Conservation (phyloP, 2,329 filamentous ascomycete species). For the Pseudogymnoascus sp. region DNA sequence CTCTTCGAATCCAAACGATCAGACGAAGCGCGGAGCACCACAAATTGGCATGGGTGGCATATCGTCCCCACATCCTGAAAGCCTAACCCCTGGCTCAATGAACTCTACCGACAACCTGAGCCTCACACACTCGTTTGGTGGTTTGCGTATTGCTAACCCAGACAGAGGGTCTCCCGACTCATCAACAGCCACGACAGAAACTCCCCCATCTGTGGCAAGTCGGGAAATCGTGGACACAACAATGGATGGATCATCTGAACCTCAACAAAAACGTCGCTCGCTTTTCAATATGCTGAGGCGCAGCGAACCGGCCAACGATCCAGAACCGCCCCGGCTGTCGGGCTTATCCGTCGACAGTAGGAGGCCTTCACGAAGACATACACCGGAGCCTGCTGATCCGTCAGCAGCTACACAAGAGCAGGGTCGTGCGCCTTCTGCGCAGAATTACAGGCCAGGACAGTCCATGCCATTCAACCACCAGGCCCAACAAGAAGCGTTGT, state of each 20-base stretch:
- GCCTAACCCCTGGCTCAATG: not conserved
- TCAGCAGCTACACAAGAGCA: slow-evolving; percentile 20
- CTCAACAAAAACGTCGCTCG: slow-evolving; percentile 25
- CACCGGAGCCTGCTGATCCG: slow-evolving; percentile 22
- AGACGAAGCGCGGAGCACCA: not conserved
- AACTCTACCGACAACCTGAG: slow-evolving; percentile 73
- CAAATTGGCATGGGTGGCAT: slow-evolving; percentile 1
- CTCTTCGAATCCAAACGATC: not conserved
- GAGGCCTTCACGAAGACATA: slow-evolving; percentile 10
- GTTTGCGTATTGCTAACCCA: slow-evolving; percentile 92
- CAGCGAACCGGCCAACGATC: slow-evolving; percentile 20
- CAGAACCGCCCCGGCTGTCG: slow-evolving; percentile 12
- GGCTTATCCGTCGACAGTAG: not conserved
- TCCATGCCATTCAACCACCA: slow-evolving; percentile 36
- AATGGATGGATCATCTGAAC: slow-evolving; percentile 18
- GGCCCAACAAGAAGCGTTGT: slow-evolving; percentile 32
- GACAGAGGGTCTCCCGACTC: slow-evolving; percentile 48
- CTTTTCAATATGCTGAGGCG: slow-evolving; percentile 30
- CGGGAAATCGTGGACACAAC: slow-evolving; percentile 22
- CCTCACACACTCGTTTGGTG: slow-evolving; percentile 84
- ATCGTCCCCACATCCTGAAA: not conserved
- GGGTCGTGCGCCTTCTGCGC: slow-evolving; percentile 21
- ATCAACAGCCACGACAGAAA: slow-evolving; percentile 14
- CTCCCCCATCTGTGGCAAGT: slow-evolving; percentile 19
- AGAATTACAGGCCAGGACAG: slow-evolving; percentile 30